phyloP scores from a whole-genome alignment of 2,329 filamentous ascomycete species.

The Xylaria multiplex region DNA sequence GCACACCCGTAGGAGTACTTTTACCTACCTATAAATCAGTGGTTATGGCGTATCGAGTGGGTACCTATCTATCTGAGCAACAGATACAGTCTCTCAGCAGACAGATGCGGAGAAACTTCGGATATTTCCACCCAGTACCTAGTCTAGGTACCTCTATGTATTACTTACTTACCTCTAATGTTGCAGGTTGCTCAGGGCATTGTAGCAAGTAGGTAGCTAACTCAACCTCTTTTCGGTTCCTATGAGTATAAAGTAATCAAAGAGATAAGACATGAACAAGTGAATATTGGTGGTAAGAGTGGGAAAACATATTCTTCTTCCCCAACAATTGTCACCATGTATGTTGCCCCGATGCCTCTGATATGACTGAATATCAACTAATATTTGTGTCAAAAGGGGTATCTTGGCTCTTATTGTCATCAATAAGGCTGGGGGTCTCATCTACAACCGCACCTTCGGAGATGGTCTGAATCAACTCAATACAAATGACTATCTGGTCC shows the following conservation, averaged over 20 bases:
- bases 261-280: slow-evolving; percentile 1
- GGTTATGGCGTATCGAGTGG: background rate
- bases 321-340: slow-evolving; percentile 22
- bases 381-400: slow-evolving; percentile 68
- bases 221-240: background rate
- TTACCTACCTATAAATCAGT: background rate
- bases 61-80: background rate
- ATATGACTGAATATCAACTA: slow-evolving; percentile 8
- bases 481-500: slow-evolving; percentile 95
- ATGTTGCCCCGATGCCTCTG: slow-evolving; percentile 1
- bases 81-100: too few species aligned
- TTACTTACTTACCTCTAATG: too few species aligned
- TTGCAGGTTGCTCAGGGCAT: too few species aligned
- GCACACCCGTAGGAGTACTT: too few species aligned
- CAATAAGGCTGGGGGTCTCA: slow-evolving; percentile 96
- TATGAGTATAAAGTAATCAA: background rate
- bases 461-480: slow-evolving; percentile 86
- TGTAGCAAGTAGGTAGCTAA: background rate
- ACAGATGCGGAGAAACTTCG: slow-evolving; percentile 29
- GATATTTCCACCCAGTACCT: background rate
- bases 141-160: too few species aligned
- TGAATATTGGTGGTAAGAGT: background rate
- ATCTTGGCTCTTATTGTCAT: slow-evolving; percentile 96
- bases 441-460: slow-evolving; percentile 96
- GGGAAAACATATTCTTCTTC: background rate